Evolutionary conservation across 495 filamentous ascomycete species (phyloP).

Genomic region (Neurospora terricola): DNA sequence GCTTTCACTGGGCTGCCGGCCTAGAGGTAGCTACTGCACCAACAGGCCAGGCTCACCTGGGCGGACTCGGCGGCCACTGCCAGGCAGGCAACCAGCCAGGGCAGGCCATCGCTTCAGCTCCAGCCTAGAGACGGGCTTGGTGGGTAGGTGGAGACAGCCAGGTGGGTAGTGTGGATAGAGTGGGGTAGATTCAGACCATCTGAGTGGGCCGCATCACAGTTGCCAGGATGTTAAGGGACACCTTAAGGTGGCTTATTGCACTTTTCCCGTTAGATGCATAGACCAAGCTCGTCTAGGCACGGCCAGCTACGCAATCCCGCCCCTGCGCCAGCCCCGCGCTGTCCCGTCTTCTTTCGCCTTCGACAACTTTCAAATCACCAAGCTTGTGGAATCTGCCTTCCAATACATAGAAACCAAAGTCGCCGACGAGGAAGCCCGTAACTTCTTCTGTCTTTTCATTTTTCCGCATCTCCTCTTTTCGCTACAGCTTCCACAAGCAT

Average conservation of each 20-base stretch:
- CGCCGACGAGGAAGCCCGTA: background rate
- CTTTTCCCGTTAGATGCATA: background rate
- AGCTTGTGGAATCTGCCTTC: background rate
- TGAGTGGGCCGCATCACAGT: background rate
- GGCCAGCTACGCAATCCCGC: constrained; percentile 10
- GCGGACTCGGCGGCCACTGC: background rate
- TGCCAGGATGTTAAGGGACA: background rate
- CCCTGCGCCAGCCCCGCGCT: constrained; percentile 10
- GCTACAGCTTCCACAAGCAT: background rate
- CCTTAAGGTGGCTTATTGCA: background rate
- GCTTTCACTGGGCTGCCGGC: background rate
- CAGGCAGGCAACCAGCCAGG: background rate
- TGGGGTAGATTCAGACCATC: background rate
- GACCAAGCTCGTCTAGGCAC: background rate
- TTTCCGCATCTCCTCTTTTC: background rate
- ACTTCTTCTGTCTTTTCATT: background rate
- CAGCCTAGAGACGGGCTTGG: background rate
- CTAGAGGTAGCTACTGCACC: background rate
- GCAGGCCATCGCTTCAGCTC: background rate
- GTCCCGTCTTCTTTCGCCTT: constrained; percentile 10
- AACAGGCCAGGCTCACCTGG: background rate
- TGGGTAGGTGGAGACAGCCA: background rate
- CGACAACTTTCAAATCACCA: constrained; percentile 10
- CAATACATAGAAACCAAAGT: background rate
- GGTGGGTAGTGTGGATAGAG: background rate